A percentile compares a stretch with the other conserved stretches of the same genome.
Evolutionary conservation across 2,329 filamentous ascomycete genomes (phyloP).

Genomic region (Uncinocarpus reesii): DNA sequence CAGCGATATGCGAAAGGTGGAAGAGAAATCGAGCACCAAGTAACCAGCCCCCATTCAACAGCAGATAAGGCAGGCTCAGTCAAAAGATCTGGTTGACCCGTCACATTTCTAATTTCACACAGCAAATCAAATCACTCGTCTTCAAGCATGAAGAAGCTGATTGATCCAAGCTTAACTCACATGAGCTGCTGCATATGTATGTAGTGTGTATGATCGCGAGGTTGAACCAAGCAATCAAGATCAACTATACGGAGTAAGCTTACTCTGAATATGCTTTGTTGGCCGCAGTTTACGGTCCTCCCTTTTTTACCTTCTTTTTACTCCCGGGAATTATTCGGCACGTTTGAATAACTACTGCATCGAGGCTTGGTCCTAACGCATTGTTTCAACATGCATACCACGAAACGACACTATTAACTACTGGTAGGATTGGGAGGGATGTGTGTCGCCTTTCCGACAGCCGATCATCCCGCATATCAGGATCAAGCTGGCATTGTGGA

Average conservation of each 20-base stretch:
- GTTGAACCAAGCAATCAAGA: conserved; percentile 8
- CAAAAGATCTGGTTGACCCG: background rate
- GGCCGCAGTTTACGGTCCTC: background rate
- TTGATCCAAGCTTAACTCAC: conserved; percentile 3
- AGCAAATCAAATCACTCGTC: background rate
- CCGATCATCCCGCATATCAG: too few species aligned
- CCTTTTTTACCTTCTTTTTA: too few species aligned
- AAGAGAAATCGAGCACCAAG: background rate
- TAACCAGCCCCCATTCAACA: background rate
- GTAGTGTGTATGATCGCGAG: background rate
- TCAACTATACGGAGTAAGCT: too few species aligned
- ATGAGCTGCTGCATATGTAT: conserved; percentile 6
- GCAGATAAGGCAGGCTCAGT: background rate
- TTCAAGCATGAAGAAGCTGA: background rate
- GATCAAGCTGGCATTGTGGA: too few species aligned
- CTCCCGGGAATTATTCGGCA: too few species aligned
- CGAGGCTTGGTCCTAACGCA: too few species aligned
- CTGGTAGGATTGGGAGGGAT: too few species aligned
- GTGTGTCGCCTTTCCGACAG: too few species aligned
- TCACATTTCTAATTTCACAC: background rate
- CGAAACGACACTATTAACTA: too few species aligned
- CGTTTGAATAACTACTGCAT: too few species aligned
- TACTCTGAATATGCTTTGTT: conserved; percentile 10
- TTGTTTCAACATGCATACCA: too few species aligned
- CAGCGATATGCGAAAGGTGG: background rate